Base-by-base conservation (phyloP, 2,329 filamentous ascomycete species). In the Geosmithia morbida region DNA sequence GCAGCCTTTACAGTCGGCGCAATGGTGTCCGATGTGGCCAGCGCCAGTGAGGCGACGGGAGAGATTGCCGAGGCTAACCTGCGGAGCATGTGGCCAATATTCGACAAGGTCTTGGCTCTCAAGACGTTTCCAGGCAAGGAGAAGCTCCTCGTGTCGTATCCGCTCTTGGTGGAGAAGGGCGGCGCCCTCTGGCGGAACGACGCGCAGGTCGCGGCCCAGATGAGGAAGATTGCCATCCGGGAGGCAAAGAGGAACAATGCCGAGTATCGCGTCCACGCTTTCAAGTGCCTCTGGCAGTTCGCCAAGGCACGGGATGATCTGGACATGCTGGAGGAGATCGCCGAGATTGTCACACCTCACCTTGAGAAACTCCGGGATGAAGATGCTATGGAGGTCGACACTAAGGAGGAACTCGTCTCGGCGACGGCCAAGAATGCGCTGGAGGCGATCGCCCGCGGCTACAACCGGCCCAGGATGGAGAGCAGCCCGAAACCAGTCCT, bases 71-170 rank as follows among this genome's bases (percentile, higher is more conserved):
- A 74, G 17, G 58, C 70, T 2, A 78, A 81, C 41, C 70, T 85
- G 17, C 69, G 72, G 53, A 66, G 68, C 16, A 69, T 96, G 19
- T 98, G 90, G 90, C 86, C 86, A 0, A 76, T 83, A 2, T 71
- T 95, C 44, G 87, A 96, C 52, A 87, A 84, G 57, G 80, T 86
- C 1, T 66, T 97, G 41, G 77, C 79, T 2, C 79, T 94, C 13
- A 97, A 96, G 71, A 95, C 89, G 1, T 98, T 95, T 72, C 75
- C 84, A 1, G 87, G 87, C 19, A 98, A 98, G 60, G 88, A 96
- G 64, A 81, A 79, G 54, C 77, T 98, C 30, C 70, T 97, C 2
- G 74, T 80, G 42, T 82, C 85, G 6, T 87, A 92, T 61, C 83
- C 87, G 3, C 75, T 79, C 49, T 92, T 97, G 55, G 79, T 85